A percentile compares a stretch with the other conserved stretches of the same genome.
These are phyloP conservation scores for Sphaerulina musiva DNA, from an alignment of 2,329 filamentous ascomycete genomes.

Conservation along the genomic window DNA sequence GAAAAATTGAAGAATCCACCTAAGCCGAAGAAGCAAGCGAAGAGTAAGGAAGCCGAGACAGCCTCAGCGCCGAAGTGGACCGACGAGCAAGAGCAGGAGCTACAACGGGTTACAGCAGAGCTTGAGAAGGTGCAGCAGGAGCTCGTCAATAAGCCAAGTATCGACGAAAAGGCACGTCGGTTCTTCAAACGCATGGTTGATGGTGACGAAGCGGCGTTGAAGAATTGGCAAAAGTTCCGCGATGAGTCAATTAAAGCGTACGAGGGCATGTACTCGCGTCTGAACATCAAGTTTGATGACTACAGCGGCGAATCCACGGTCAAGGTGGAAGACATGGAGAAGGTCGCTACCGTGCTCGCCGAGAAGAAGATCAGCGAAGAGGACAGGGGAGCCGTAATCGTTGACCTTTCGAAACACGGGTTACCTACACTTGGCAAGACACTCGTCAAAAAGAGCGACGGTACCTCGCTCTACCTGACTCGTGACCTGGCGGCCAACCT, in stretches of 20 bases:
- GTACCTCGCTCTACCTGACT: slow-evolving; percentile 62
- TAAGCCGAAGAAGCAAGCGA: slow-evolving; percentile 37
- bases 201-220: slow-evolving; percentile 52
- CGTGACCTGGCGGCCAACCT: slow-evolving; percentile 62
- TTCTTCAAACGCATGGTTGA: slow-evolving; percentile 66
- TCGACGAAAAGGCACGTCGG: slow-evolving; percentile 67
- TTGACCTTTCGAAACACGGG: slow-evolving; percentile 63
- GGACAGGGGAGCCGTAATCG: slow-evolving; percentile 59
- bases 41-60: slow-evolving; percentile 42
- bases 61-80: slow-evolving; percentile 31
- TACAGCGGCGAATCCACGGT: slow-evolving; percentile 66
- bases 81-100: slow-evolving; percentile 43
- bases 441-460: slow-evolving; percentile 60
- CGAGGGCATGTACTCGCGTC: slow-evolving; percentile 55
- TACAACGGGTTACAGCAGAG: slow-evolving; percentile 45
- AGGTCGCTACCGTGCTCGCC: slow-evolving; percentile 53
- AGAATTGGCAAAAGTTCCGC: slow-evolving; percentile 58
- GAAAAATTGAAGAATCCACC: slow-evolving; percentile 37
- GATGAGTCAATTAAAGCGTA: slow-evolving; percentile 59
- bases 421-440: slow-evolving; percentile 62
- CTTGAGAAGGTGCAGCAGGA: slow-evolving; percentile 43
- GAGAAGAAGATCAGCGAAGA: slow-evolving; percentile 57
- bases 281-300: slow-evolving; percentile 60
- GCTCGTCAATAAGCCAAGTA: slow-evolving; percentile 47
- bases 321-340: slow-evolving; percentile 55